Base-by-base conservation (phyloP, 768 basidiomycete genomes). In the Suillus decipiens region DNA sequence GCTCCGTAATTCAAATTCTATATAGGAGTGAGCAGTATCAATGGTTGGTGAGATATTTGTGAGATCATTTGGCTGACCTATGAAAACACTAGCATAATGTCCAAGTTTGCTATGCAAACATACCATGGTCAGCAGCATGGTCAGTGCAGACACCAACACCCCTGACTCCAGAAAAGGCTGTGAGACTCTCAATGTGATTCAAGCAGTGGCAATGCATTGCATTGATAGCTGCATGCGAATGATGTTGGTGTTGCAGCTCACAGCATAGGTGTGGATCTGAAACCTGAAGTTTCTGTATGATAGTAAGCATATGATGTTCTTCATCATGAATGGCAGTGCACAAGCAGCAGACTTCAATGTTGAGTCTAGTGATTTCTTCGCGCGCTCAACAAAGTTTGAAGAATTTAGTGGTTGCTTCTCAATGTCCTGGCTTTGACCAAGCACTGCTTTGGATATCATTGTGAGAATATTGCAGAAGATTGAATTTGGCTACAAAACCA, bases 361-460 rank as follows among this genome's bases (percentile, higher is more conserved):
- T 75, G 28, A 72, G 63, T 2, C 73, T 63, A 3, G 37, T 19
- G 11, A 77, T 70, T 61, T 80, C 78, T 59, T 78, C 75, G 4
- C 61, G 45, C 0, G 79, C 77, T 28, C 69, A 70, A 45, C 68
- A 59, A 36, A 78, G 63, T 11, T 70, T 70, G 57, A 73, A 71
- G 58, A 75, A 65, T 6, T 61, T 61, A 22, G 71, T 69, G 65
- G 72, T 76, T 0, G 72, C 71, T 34, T 37, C 50, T n/a, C 71
- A 63, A 45, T 55, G 54, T 14, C 33, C 54, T 22, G n/a, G 33
- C 43, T n/a, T 45, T 45, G n/a, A 45, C 43, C 43, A 45, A 45
- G n/a, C 11, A 0, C 43, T 45, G n/a, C 43, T 45, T 45, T 5
- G 1, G 22, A 45, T 22, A 22, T 45, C n/a, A 22, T 45, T 45